phyloP scores from a whole-genome alignment of 495 filamentous ascomycete species.

The Trichoderma orchidacearum region DNA sequence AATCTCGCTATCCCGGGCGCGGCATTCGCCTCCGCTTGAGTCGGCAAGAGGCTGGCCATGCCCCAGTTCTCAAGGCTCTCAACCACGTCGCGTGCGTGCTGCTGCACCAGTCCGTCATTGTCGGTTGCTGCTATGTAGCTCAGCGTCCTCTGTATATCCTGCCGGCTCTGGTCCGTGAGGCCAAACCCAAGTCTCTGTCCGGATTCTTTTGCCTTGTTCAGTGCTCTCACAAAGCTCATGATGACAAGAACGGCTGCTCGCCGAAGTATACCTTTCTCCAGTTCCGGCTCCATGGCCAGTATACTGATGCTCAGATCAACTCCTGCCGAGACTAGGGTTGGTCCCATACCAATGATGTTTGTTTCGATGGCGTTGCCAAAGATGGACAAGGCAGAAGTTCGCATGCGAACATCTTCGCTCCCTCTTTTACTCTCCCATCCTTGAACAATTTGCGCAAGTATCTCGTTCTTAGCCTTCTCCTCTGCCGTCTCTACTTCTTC shows the following conservation, averaged over 20 bases:
- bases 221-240: slow-evolving; percentile 48
- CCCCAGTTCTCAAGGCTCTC: slow-evolving; percentile 63
- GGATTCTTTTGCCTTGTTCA: slow-evolving; percentile 43
- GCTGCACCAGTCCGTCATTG: slow-evolving; percentile 56
- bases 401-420: slow-evolving; percentile 63
- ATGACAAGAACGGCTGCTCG: slow-evolving; percentile 59
- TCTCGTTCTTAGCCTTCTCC: slow-evolving; percentile 33
- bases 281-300: slow-evolving; percentile 47
- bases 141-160: slow-evolving; percentile 49
- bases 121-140: slow-evolving; percentile 55
- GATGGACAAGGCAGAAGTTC: slow-evolving; percentile 66
- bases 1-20: slow-evolving; percentile 17
- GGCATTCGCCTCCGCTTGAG: slow-evolving; percentile 4
- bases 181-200: slow-evolving; percentile 44
- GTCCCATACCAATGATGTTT: slow-evolving; percentile 47
- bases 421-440: slow-evolving; percentile 61
- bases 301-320: slow-evolving; percentile 56
- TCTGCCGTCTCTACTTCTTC: slow-evolving; percentile 30
- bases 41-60: slow-evolving; percentile 33
- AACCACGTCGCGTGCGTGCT: slow-evolving; percentile 55
- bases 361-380: slow-evolving; percentile 52
- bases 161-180: slow-evolving; percentile 45
- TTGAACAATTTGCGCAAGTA: slow-evolving; percentile 49
- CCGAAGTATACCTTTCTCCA: slow-evolving; percentile 57
- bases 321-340: slow-evolving; percentile 36